Evolutionary conservation across 1,284 basidiomycete genomes (phyloP).

Genomic region (Moesziomyces aphidis): DNA sequence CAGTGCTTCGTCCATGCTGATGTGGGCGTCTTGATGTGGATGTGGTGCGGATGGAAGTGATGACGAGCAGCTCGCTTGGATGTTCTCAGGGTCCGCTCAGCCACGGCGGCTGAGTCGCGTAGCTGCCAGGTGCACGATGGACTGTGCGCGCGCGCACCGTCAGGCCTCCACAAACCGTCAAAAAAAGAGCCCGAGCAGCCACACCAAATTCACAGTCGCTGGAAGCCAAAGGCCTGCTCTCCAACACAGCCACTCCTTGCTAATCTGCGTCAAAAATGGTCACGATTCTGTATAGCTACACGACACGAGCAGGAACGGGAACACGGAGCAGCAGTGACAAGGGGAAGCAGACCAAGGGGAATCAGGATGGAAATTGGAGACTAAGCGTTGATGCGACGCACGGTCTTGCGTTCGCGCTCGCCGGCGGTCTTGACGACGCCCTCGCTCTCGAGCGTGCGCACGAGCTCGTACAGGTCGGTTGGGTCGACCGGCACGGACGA

Average conservation of each 20-base stretch:
- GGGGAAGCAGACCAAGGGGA: not conserved
- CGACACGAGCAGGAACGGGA: not conserved
- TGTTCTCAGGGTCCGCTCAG: not conserved
- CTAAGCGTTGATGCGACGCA: slow-evolving; percentile 52
- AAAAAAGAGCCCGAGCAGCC: not conserved
- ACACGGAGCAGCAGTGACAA: slow-evolving; percentile 10
- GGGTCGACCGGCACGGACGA: slow-evolving; percentile 59
- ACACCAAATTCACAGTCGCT: not conserved
- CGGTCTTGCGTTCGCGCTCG: slow-evolving; percentile 62
- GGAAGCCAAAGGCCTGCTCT: too few relatives aligned
- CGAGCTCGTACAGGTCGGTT: slow-evolving; percentile 58
- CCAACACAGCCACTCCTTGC: not conserved
- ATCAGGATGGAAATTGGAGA: not conserved
- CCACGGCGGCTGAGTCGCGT: not conserved
- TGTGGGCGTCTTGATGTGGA: not conserved
- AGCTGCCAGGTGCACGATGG: slow-evolving; percentile 10
- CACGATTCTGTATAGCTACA: slow-evolving; percentile 12
- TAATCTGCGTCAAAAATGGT: not conserved
- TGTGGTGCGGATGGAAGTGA: not conserved
- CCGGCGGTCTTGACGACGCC: slow-evolving; percentile 61
- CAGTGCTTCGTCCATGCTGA: slow-evolving; percentile 38
- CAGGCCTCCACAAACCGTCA: slow-evolving; percentile 1
- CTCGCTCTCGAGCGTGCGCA: slow-evolving; percentile 59
- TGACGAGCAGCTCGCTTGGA: too few relatives aligned
- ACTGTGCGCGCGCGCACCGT: slow-evolving; percentile 18